Percentiles rank a stretch among this genome's conserved stretches.
phyloP scores from a whole-genome alignment of 257 asterid species.

The Scutellaria galericulata region DNA sequence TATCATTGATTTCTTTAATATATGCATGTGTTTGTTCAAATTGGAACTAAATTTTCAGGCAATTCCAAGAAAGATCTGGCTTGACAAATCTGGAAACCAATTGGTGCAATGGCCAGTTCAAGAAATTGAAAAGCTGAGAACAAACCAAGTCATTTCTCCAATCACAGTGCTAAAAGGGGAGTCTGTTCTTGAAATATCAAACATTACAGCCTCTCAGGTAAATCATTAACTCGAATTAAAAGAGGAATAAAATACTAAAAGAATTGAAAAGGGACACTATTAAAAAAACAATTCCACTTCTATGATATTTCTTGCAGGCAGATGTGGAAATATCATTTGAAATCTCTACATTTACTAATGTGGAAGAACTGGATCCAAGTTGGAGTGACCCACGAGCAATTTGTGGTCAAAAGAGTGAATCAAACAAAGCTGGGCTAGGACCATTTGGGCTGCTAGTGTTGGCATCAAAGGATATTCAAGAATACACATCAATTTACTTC shows the following conservation, averaged over 20 bases:
- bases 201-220: conserved; percentile 36
- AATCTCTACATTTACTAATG: conserved; percentile 23
- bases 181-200: conserved; percentile 33
- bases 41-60: conserved; percentile 5
- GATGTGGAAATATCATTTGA: conserved; percentile 40
- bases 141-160: conserved; percentile 2
- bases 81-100: conserved; percentile 32
- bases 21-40: neutral
- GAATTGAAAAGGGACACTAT: neutral
- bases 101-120: conserved; percentile 39
- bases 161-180: conserved; percentile 29
- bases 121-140: conserved; percentile 35
- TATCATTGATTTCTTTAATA: neutral
- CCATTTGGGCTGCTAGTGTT: conserved; percentile 36
- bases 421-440: conserved; percentile 24
- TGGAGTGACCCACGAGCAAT: conserved; percentile 30
- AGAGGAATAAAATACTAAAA: neutral
- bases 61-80: conserved; percentile 37
- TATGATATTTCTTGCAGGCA: conserved; percentile 21
- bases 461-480: conserved; percentile 40
- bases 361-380: conserved; percentile 34
- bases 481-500: conserved; percentile 38
- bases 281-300: neutral
- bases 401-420: conserved; percentile 21
- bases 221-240: neutral